Conservation (phyloP, 352 stramenopile species). For the Aphanomyces euteiches region DNA sequence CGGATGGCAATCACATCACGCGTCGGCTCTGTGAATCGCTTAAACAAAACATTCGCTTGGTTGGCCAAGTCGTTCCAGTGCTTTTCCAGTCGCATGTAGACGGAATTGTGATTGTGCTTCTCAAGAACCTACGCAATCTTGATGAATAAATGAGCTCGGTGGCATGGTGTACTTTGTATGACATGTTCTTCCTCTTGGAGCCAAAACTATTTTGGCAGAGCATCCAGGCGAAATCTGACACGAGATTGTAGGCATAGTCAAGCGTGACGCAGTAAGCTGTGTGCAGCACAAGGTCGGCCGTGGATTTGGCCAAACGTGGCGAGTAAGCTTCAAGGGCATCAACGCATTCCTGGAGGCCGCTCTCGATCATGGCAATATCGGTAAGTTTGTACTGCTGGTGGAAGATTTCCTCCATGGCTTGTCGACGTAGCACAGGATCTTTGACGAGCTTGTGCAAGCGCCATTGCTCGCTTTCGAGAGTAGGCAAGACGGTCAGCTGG, state of each 20-base stretch:
- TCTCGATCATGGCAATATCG: background rate
- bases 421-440: conserved; percentile 14
- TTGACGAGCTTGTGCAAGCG: conserved; percentile 12
- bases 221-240: too few species aligned
- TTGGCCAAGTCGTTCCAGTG: background rate
- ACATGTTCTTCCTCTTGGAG: background rate
- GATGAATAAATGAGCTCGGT: background rate
- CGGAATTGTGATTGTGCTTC: background rate
- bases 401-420: conserved; percentile 15
- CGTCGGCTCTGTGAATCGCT: background rate
- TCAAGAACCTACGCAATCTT: background rate
- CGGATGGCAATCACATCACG: background rate
- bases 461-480: conserved; percentile 25
- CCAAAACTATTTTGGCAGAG: too few species aligned
- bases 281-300: too few species aligned
- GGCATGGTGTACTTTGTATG: background rate
- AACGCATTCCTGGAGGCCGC: too few species aligned
- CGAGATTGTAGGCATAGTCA: too few species aligned
- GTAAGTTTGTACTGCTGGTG: conserved; percentile 10
- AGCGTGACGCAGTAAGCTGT: too few species aligned
- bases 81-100: background rate
- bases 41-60: conserved; percentile 1
- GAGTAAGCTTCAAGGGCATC: too few species aligned
- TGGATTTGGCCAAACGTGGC: too few species aligned
- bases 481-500: conserved; percentile 15